Conservation (phyloP, 2,329 filamentous ascomycete genomes). For the Alternaria solani region DNA sequence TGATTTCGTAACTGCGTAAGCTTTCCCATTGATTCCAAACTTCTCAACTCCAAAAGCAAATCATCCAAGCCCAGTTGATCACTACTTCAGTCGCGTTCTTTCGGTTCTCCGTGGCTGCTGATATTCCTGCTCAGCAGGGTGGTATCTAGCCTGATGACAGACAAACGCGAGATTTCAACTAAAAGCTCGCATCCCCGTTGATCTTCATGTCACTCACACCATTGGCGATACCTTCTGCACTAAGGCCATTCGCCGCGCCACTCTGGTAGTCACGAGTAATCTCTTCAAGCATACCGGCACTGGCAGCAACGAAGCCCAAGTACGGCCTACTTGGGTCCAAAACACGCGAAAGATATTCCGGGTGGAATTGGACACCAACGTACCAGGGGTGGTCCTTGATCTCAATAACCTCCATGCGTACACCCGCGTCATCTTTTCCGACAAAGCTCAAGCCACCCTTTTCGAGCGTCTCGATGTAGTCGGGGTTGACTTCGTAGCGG, state of each 20-base stretch:
- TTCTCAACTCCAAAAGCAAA: not conserved
- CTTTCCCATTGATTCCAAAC: not conserved
- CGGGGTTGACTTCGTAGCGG: slow-evolving; percentile 89
- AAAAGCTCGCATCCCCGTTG: slow-evolving; percentile 29
- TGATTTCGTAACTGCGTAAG: slow-evolving; percentile 7
- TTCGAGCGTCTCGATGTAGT: slow-evolving; percentile 73
- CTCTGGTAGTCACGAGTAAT: slow-evolving; percentile 47
- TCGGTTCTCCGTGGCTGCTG: not conserved
- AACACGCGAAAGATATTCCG: slow-evolving; percentile 82
- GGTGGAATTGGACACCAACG: slow-evolving; percentile 87
- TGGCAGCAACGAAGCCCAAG: slow-evolving; percentile 84
- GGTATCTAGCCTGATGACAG: not conserved
- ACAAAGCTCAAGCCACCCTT: slow-evolving; percentile 76
- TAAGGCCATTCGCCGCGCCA: slow-evolving; percentile 20
- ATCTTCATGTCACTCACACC: slow-evolving; percentile 33
- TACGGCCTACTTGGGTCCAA: slow-evolving; percentile 77
- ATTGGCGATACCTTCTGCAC: slow-evolving; percentile 33
- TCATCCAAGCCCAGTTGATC: not conserved
- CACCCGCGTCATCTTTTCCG: slow-evolving; percentile 79
- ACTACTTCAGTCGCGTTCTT: not conserved
- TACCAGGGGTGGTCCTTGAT: slow-evolving; percentile 84
- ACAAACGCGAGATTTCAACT: not conserved
- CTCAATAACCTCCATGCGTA: slow-evolving; percentile 85
- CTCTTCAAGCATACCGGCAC: slow-evolving; percentile 69
- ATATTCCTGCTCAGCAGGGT: not conserved